Evolutionary conservation across 1,284 basidiomycete species (phyloP), one percentile per base, ranked within the genome.

Genomic region (Psilocybe mexicana): DNA sequence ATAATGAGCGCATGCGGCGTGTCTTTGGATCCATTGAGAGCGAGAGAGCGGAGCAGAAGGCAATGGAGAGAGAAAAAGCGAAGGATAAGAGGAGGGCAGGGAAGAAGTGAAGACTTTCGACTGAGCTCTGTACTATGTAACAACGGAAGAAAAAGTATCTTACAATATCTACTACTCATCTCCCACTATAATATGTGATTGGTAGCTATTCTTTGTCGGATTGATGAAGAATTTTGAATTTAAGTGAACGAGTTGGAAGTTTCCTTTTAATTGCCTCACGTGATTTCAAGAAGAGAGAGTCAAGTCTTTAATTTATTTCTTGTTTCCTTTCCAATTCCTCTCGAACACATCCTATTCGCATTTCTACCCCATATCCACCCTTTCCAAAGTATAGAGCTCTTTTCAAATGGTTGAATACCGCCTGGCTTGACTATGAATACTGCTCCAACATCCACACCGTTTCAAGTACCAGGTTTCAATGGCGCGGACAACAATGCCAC

Each of bases 1-100:
- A 95, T 74, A 83, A 84, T 66, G 81, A 88, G 57, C 84, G 83
- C 61, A 92, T 96, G 91, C 90, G 90, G 71, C 86, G 83, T 68
- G 93, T 92, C 45, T 88, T 90, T 70, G 87, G 89, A 1, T 86
- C 87, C 0, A 81, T 99, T 53, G 91, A 96, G 67, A 83, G 87
- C 43, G 97, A 99, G 79, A 79, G 96, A 55, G 93, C 93, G 24
- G 97, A 99, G 76, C 88, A 99, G 78, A 99, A 98, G 80, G 87
- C 86, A 55, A 87, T 92, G 86, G 91, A 94, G 54, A 86, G 86
- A 69, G 89, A 90, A 70, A 94, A 94, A 75, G 72, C 75, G 52
- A 87, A 79, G 68, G 90, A 90, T 58, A 94, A 91, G 76, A 84
- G 83, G 69, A 78, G 92, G 58, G 79, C 90, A 26, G 92, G 89